Conservation (phyloP, 495 filamentous ascomycete genomes). For the Pseudomonodictys pantanalensis region DNA sequence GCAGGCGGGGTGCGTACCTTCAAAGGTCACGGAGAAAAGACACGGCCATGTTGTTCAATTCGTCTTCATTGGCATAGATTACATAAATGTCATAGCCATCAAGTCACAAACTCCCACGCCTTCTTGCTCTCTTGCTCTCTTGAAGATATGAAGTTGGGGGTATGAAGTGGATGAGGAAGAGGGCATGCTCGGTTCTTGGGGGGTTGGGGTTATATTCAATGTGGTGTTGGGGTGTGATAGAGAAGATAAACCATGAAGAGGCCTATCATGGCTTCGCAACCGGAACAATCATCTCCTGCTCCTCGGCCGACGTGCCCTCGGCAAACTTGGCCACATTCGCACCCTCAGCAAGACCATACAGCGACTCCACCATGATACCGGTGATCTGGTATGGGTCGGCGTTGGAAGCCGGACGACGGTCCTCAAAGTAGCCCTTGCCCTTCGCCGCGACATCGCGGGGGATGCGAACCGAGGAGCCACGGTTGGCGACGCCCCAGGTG, state of each 20-base stretch:
- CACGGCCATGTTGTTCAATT: too few species aligned
- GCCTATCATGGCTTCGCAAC: conserved; percentile 35
- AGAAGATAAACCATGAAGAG: not conserved
- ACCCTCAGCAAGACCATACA: conserved; percentile 45
- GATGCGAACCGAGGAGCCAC: conserved; percentile 90
- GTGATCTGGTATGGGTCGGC: conserved; percentile 96
- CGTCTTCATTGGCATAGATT: too few species aligned
- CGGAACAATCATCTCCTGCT: conserved; percentile 36
- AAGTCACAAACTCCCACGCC: too few species aligned
- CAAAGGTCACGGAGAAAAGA: too few species aligned
- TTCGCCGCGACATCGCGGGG: conserved; percentile 86
- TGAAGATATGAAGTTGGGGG: too few species aligned
- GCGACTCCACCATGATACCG: conserved; percentile 85
- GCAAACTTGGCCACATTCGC: conserved; percentile 35
- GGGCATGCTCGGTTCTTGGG: too few species aligned
- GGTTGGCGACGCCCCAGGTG: conserved; percentile 93
- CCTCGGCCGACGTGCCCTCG: conserved; percentile 19
- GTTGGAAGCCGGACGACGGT: conserved; percentile 91
- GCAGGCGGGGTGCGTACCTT: too few species aligned
- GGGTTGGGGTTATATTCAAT: not conserved
- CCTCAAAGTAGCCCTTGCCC: conserved; percentile 98
- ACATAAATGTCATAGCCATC: too few species aligned
- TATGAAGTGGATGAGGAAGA: too few species aligned
- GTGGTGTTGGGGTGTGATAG: not conserved
- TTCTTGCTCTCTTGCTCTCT: too few species aligned